Evolutionary conservation across 345 rosid genomes (phyloP), one percentile per base, ranked within the genome.

Genomic region (Syzygium jambos): DNA sequence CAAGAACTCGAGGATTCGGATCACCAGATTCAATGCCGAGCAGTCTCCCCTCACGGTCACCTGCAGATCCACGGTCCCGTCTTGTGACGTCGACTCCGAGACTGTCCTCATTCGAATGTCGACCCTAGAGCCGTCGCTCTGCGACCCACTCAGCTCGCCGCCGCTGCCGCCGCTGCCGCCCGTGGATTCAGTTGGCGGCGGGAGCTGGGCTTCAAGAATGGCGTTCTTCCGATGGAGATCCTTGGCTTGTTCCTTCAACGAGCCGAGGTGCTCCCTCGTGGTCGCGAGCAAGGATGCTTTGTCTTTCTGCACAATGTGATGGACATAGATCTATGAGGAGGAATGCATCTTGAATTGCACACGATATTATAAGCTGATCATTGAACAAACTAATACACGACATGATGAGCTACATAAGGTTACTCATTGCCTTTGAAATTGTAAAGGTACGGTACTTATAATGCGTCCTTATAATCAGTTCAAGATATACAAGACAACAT

Each of bases 1-100:
- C 92, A 96, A 87, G 91, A 97, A 94, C 87, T 97, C 94, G 5
- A 97, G 89, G 49, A 97, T 88, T 25, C 91, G 91, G 89, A 93
- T 92, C 59, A 91, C 89, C 90, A 93, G 30, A 43, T 92, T 93
- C 52, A 77, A 54, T 5, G 89, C 84, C 46, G 89, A 34, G 68
- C 87, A 54, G 77, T 94, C 92, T 89, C 91, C 95, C 85, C 95
- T 90, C 14, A 92, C 88, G 49, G 78, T 89, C 87, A 97, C 92
- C 87, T 87, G 89, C 85, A 97, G 87, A 87, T 96, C 95, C 25
- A 92, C 51, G 7, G 87, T 51, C 84, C 93, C 89, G 38, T 87
- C 84, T 17, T 63, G 86, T 29, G 96, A 91, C 78, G 96, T 90
- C 7, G 95, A 91, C 90, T 93, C 96, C 5, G 93, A 25, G 29